Evolutionary conservation across 495 filamentous ascomycete genomes (phyloP).

Genomic region (Filosporella fistucella): DNA sequence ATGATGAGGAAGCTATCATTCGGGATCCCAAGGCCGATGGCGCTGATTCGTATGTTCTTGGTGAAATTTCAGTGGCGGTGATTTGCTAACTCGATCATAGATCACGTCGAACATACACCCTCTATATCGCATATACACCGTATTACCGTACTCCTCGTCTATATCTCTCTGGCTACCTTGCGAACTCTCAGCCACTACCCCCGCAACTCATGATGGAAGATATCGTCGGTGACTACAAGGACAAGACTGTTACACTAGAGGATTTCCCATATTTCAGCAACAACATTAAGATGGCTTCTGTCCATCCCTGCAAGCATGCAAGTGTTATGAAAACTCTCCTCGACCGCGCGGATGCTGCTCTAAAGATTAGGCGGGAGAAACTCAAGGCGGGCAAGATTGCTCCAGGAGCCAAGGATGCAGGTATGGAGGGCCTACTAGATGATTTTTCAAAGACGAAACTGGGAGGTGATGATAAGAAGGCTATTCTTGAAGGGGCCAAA

Average conservation of each 20-base stretch:
- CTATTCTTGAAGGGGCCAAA: conserved; percentile 25
- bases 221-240: conserved; percentile 98
- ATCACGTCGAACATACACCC: conserved; percentile 83
- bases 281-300: conserved; percentile 87
- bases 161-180: conserved; percentile 86
- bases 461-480: conserved; percentile 30
- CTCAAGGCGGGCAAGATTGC: conserved; percentile 46
- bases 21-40: conserved; percentile 59
- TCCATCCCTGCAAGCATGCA: conserved; percentile 91
- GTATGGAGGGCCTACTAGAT: conserved; percentile 52
- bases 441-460: conserved; percentile 53
- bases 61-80: not conserved
- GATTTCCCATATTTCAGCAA: conserved; percentile 90
- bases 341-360: conserved; percentile 87
- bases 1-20: conserved; percentile 97
- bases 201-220: conserved; percentile 98
- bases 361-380: conserved; percentile 85
- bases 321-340: conserved; percentile 97
- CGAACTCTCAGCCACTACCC: conserved; percentile 77
- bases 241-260: conserved; percentile 98
- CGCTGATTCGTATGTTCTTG: conserved; percentile 60
- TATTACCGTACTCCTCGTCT: conserved; percentile 96
- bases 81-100: conserved; percentile 37
- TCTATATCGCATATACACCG: conserved; percentile 96
- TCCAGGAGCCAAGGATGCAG: conserved; percentile 36